Base-by-base conservation (phyloP, 1,284 basidiomycete genomes). In the Marasmius oreades region DNA sequence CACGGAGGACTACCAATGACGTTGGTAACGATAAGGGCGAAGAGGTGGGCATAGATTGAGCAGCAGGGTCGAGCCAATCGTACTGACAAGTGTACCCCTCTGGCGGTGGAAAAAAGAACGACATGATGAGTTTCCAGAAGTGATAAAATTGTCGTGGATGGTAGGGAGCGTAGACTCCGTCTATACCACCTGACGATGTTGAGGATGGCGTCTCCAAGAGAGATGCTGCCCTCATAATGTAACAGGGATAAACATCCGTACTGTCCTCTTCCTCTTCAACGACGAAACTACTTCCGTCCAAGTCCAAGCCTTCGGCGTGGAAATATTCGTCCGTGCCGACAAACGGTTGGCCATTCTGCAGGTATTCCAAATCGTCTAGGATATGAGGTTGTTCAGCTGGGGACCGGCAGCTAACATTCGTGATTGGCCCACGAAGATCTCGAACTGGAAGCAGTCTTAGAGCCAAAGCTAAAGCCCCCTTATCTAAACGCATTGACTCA, bases 51-150 rank as follows among this genome's bases (percentile, higher is more conserved):
- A 31, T 31, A 10, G 10, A 16, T 7, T 20, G 7, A n/a, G 39
- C 26, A 10, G 45, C 11, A 7, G 16, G 22, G 22, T 42, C 12
- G 23, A 24, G 23, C 53, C 53, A 55, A 22, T 50, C 46, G 18
- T 50, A 23, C 3, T 26, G 26, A 6, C 50, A 18, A 34, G 33
- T 50, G 34, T 34, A 55, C 37, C 53, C 45, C 18, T 55, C 20
- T 14, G 53, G 20, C 22, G n/a, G 3, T 14, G 53, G 53, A 39
- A 55, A 55, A 22, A 55, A 24, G 45, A 46, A 44, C 22, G 33
- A 24, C 26, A 55, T 45, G 23, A 55, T 39, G 18, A 24, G 18
- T 16, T 26, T 18, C 53, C 53, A 55, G 18, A 55, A 37, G 33
- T 55, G 33, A 36, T 55, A 50, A 26, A 50, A 55, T 14, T 42